phyloP scores from a whole-genome alignment of 2,329 filamentous ascomycete genomes.

The Hypoxylon sp. region DNA sequence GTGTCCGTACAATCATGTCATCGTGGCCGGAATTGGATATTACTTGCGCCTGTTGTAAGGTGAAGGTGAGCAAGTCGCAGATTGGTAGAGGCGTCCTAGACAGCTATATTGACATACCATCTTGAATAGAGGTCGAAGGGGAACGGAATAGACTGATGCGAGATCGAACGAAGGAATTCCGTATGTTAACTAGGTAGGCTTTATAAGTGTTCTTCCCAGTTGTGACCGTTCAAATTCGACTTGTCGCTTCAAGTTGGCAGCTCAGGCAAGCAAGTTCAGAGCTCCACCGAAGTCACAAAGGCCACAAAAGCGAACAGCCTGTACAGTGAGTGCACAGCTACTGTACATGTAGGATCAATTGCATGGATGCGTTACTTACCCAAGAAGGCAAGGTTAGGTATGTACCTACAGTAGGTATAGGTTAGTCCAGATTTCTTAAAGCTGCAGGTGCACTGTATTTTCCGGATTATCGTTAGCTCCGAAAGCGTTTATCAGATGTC shows the following conservation, averaged over 20 bases:
- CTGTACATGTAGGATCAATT: constrained; percentile 29
- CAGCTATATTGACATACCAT: constrained; percentile 43
- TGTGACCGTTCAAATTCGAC: constrained; percentile 14
- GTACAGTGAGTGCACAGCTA: constrained; percentile 2
- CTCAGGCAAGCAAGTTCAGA: constrained; percentile 32
- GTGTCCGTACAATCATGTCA: constrained; percentile 95
- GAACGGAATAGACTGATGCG: constrained; percentile 1
- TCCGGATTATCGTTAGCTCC: constrained; percentile 29
- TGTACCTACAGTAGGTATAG: constrained; percentile 11
- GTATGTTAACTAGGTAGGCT: constrained; percentile 1
- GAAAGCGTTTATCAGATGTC: no score
- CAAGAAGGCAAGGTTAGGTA: not conserved
- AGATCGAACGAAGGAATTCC: not conserved
- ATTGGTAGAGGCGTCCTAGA: not conserved
- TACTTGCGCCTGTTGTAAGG: constrained; percentile 67
- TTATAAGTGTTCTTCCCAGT: not conserved
- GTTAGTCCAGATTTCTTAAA: constrained; percentile 41
- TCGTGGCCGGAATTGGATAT: constrained; percentile 92
- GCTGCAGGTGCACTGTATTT: not conserved
- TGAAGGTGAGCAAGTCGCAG: constrained; percentile 33
- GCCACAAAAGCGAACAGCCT: constrained; percentile 35
- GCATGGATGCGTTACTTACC: no score
- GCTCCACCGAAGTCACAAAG: constrained; percentile 34
- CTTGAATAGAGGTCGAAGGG: constrained; percentile 22
- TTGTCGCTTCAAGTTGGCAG: constrained; percentile 31